Conservation (phyloP, 192 early-diverging fungal genomes). For the Diversispora eburnea region DNA sequence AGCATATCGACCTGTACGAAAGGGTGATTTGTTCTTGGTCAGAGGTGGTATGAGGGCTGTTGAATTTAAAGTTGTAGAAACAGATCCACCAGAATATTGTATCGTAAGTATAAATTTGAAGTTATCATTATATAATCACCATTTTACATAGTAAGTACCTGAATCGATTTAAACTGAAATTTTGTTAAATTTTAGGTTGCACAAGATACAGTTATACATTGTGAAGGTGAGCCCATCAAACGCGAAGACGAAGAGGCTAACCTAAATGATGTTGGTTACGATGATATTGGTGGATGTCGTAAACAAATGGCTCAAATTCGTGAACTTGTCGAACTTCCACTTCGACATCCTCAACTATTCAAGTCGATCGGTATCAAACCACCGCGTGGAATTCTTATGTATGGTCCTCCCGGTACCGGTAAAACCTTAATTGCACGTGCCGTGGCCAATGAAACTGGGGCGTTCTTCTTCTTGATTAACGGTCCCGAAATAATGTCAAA, state of each 20-base stretch:
- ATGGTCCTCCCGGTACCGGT: conserved; percentile 97
- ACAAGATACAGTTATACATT: conserved; percentile 97
- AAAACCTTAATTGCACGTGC: conserved; percentile 98
- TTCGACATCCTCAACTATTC: conserved; percentile 98
- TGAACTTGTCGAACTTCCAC: conserved; percentile 95
- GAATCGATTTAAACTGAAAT: not conserved
- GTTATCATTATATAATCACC: not conserved
- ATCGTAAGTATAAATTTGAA: conserved; percentile 65
- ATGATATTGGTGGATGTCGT: conserved; percentile 97
- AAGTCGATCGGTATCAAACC: conserved; percentile 99
- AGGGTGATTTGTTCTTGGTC: conserved; percentile 92
- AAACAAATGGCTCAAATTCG: conserved; percentile 99
- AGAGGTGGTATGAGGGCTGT: conserved; percentile 96
- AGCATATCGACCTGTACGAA: conserved; percentile 93
- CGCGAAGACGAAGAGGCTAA: conserved; percentile 97
- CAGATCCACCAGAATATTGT: conserved; percentile 92
- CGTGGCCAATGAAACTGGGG: conserved; percentile 98
- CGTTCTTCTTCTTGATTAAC: conserved; percentile 99
- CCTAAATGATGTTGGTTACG: conserved; percentile 93
- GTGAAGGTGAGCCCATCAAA: conserved; percentile 98
- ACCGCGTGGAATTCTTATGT: conserved; percentile 96
- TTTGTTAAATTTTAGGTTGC: conserved; percentile 62
- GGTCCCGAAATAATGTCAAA: conserved; percentile 99
- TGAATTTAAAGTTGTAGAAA: conserved; percentile 98
- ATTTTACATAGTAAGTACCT: not conserved